Percentiles rank a stretch among this genome's conserved stretches.
phyloP scores from a whole-genome alignment of 2,329 filamentous ascomycete species.

The Podosphaera aphanis region DNA sequence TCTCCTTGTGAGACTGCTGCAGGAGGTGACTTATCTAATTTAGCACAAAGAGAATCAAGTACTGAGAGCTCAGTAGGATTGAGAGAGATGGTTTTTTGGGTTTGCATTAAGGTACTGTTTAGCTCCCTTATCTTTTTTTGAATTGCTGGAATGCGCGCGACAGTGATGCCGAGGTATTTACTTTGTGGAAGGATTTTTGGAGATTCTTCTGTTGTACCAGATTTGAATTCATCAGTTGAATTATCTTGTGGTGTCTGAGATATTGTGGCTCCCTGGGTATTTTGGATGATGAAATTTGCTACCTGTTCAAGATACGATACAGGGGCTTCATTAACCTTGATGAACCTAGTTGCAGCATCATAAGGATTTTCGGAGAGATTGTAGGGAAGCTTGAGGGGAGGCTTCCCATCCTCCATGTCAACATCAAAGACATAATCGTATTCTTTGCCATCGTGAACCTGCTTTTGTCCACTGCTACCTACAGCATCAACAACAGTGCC shows the following conservation, averaged over 20 bases:
- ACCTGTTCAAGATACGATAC: conserved; percentile 76
- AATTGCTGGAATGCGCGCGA: conserved; percentile 46
- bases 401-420: conserved; percentile 84
- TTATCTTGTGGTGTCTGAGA: conserved; percentile 30
- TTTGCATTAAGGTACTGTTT: conserved; percentile 49
- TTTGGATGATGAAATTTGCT: conserved; percentile 74
- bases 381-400: conserved; percentile 78
- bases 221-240: conserved; percentile 16
- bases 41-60: conserved; percentile 34
- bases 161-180: conserved; percentile 53
- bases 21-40: conserved; percentile 31
- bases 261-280: conserved; percentile 70
- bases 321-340: conserved; percentile 70
- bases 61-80: conserved; percentile 46
- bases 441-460: conserved; percentile 56
- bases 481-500: conserved; percentile 86
- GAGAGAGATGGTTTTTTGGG: conserved; percentile 49
- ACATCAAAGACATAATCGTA: conserved; percentile 96
- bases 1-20: conserved; percentile 23
- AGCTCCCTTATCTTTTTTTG: conserved; percentile 54
- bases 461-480: conserved; percentile 59
- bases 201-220: conserved; percentile 14
- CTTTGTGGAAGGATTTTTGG: conserved; percentile 51
- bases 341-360: conserved; percentile 74
- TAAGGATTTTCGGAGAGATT: conserved; percentile 86